A percentile compares a stretch with the other conserved stretches of the same genome.
Evolutionary conservation across 2,329 filamentous ascomycete species (phyloP).

Genomic region (Dothistroma septosporum): DNA sequence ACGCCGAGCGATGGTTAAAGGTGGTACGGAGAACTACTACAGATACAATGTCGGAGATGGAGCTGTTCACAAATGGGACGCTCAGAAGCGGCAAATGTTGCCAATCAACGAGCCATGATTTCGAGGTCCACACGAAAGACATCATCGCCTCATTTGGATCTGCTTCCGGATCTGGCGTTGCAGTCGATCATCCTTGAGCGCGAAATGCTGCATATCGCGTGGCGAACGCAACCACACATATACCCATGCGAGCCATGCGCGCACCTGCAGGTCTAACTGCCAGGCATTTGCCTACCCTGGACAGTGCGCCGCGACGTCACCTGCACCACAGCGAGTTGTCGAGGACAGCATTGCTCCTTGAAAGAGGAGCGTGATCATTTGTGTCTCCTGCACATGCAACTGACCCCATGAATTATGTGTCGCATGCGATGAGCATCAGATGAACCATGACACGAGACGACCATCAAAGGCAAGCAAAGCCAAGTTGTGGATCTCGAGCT

Average conservation of each 20-base stretch:
- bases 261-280: no score
- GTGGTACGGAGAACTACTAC: constrained; percentile 78
- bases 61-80: constrained; percentile 65
- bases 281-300: no score
- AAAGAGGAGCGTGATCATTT: no score
- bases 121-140: background rate
- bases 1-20: constrained; percentile 64
- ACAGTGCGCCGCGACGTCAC: no score
- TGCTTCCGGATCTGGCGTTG: no score
- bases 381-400: background rate
- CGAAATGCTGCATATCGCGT: background rate
- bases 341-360: no score
- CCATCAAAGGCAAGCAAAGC: background rate
- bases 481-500: background rate
- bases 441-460: background rate
- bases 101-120: constrained; percentile 4
- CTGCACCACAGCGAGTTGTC: no score
- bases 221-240: no score
- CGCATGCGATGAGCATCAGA: background rate
- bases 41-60: constrained; percentile 75
- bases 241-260: no score
- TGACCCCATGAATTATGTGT: background rate
- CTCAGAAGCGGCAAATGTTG: constrained; percentile 49
- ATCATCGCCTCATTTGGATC: no score
- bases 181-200: background rate